Percentiles rank a stretch among this genome's conserved stretches.
Conservation (phyloP, 441 rosid genomes). For the Pelargonium cotyledonis region DNA sequence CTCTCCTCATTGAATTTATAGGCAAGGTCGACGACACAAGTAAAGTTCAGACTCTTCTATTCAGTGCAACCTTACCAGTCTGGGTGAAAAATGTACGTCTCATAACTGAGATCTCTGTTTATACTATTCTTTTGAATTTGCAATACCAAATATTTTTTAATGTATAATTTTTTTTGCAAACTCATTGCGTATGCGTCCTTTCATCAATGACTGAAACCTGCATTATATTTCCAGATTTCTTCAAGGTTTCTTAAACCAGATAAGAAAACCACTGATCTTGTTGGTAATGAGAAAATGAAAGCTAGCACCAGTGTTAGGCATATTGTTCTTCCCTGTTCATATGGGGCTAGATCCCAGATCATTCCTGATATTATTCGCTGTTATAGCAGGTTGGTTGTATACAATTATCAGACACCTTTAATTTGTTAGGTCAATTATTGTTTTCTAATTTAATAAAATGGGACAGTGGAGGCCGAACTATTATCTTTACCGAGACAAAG, state of each 20-base stretch:
- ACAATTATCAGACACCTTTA: not conserved
- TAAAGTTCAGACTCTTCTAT: slow-evolving; percentile 93
- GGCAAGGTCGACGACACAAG: slow-evolving; percentile 76
- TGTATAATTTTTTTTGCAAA: no score
- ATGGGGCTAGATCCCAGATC: slow-evolving; percentile 57
- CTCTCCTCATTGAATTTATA: slow-evolving; percentile 23
- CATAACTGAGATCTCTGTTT: slow-evolving; percentile 7
- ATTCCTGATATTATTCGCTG: slow-evolving; percentile 87
- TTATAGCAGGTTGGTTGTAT: slow-evolving; percentile 62
- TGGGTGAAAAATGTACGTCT: slow-evolving; percentile 80
- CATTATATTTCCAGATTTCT: slow-evolving; percentile 44
- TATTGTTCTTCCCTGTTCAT: slow-evolving; percentile 67
- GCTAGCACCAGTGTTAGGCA: slow-evolving; percentile 87
- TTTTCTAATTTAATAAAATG: not conserved
- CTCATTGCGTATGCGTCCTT: no score
- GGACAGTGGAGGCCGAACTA: slow-evolving; percentile 47
- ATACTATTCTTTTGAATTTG: not conserved
- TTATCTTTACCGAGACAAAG: slow-evolving; percentile 80
- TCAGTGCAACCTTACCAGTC: slow-evolving; percentile 85
- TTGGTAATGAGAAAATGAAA: slow-evolving; percentile 93
- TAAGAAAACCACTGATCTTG: slow-evolving; percentile 87
- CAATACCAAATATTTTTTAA: no score
- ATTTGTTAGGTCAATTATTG: not conserved
- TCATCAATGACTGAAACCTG: slow-evolving; percentile 13
- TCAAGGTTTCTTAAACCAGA: slow-evolving; percentile 61